These are phyloP conservation scores for Yarrowia porcina DNA, from an alignment of 805 yeast species.

Conservation along the genomic window DNA sequence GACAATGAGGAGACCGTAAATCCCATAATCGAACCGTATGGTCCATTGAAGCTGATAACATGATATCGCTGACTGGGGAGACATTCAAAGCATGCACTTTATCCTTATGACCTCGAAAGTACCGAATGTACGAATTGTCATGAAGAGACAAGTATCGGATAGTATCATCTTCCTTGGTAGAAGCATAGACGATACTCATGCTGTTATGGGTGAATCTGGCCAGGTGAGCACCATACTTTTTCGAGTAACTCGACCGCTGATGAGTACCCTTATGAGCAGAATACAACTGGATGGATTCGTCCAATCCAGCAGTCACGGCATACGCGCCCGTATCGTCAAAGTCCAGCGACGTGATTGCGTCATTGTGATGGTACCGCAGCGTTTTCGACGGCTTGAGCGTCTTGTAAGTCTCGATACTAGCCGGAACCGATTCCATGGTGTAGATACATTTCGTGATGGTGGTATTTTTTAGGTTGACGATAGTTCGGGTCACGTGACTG, in stretches of 20 bases:
- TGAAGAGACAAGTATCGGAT: slow-evolving; percentile 71
- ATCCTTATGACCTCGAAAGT: slow-evolving; percentile 82
- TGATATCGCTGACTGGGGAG: slow-evolving; percentile 62
- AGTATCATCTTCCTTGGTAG: slow-evolving; percentile 68
- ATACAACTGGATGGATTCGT: slow-evolving; percentile 79
- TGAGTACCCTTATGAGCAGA: slow-evolving; percentile 63
- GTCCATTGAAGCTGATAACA: slow-evolving; percentile 69
- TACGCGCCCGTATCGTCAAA: slow-evolving; percentile 82
- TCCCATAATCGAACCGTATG: slow-evolving; percentile 88
- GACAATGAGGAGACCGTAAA: slow-evolving; percentile 59
- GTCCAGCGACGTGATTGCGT: slow-evolving; percentile 45
- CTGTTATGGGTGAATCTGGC: slow-evolving; percentile 80
- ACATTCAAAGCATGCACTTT: slow-evolving; percentile 71
- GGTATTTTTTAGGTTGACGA: slow-evolving; percentile 21
- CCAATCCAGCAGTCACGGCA: slow-evolving; percentile 74
- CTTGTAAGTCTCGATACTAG: slow-evolving; percentile 19
- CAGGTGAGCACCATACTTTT: slow-evolving; percentile 87
- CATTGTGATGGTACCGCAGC: slow-evolving; percentile 13
- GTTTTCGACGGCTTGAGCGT: slow-evolving; percentile 20
- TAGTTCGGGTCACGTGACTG: neutral
- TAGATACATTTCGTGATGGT: neutral
- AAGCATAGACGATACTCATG: slow-evolving; percentile 72
- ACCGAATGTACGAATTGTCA: slow-evolving; percentile 75
- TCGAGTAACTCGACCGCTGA: slow-evolving; percentile 60
- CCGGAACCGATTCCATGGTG: slow-evolving; percentile 18